Base-by-base conservation (phyloP, 495 filamentous ascomycete genomes). In the Penicillium pulvis region DNA sequence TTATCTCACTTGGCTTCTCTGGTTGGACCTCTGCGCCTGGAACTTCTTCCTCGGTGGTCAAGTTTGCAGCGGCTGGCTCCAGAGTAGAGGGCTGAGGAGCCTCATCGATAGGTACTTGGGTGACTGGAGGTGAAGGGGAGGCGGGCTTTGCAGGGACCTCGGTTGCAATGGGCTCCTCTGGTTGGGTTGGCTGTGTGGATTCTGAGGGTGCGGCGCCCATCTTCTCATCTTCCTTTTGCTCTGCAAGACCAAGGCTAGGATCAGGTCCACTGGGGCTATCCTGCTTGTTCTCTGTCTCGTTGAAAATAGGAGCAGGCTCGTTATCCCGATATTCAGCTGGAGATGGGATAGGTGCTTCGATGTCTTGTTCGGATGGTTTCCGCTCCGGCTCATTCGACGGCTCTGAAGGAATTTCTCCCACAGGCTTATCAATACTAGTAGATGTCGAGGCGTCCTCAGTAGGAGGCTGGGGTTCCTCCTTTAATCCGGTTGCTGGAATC, bases 201-300 rank as follows among this genome's bases (percentile, higher is more conserved):
- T 36, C 36, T 23, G 16, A 20, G 31, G 43, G 41, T 8, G 51
- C 49, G 24, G 59, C 59, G 36, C 36, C 56, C 60, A 65, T 61
- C 16, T 55, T 47, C 6, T 53, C 12, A 48, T 65, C 59, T 31
- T 52, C 39, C 12, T 63, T 60, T 35, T 28, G 17, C 41, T 60
- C 51, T 7, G n/a, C n/a, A 16, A 50, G 9, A 26, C 14, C 35
- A 31, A 19, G 23, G 26, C 26, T 16, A 33, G 53, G 2, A 1
- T 55, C 51, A 6, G 7, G 36, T 35, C 6, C 10, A 23, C 16
- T 51, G 35, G 35, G 16, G 16, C 1, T 2, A 17, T 41, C 39
- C 14, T 41, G 2, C 1, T 17, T 5, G 7, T 17, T 17, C 14
- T 41, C 0, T 6, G 39, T 17, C 14, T 41, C 39, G 17, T 41